These are phyloP conservation scores for Solanum boliviense DNA, from an alignment of 257 asterid genomes.

Conservation along the genomic window DNA sequence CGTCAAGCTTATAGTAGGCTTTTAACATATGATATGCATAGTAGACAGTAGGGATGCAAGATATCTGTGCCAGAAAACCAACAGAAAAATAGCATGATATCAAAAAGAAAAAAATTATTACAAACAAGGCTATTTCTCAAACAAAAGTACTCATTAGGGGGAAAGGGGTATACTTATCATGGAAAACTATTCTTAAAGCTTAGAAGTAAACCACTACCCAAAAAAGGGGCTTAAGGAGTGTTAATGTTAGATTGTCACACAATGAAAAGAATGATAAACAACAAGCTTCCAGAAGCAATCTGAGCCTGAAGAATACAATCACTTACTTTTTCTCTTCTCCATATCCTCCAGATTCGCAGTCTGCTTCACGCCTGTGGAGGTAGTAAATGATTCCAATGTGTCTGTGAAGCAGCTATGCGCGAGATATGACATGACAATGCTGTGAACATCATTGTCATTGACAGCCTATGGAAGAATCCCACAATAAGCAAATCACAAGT, in stretches of 20 bases:
- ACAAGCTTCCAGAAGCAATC: background rate
- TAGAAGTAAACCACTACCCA: background rate
- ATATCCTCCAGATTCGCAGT: slow-evolving; percentile 51
- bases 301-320: background rate
- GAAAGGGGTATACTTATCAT: background rate
- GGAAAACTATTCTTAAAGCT: background rate
- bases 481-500: background rate
- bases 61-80: background rate
- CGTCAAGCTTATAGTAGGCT: background rate
- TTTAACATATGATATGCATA: background rate
- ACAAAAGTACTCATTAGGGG: background rate
- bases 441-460: slow-evolving; percentile 62
- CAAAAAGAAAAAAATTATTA: background rate
- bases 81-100: background rate
- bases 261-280: background rate
- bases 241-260: background rate
- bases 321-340: slow-evolving; percentile 80
- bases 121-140: background rate
- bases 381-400: slow-evolving; percentile 59
- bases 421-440: slow-evolving; percentile 70
- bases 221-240: background rate
- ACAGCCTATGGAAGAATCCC: slow-evolving; percentile 29
- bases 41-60: background rate
- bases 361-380: slow-evolving; percentile 55
- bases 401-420: slow-evolving; percentile 78